Evolutionary conservation across 2,329 filamentous ascomycete species (phyloP).

Genomic region (Fonsecaea multimorphosa): DNA sequence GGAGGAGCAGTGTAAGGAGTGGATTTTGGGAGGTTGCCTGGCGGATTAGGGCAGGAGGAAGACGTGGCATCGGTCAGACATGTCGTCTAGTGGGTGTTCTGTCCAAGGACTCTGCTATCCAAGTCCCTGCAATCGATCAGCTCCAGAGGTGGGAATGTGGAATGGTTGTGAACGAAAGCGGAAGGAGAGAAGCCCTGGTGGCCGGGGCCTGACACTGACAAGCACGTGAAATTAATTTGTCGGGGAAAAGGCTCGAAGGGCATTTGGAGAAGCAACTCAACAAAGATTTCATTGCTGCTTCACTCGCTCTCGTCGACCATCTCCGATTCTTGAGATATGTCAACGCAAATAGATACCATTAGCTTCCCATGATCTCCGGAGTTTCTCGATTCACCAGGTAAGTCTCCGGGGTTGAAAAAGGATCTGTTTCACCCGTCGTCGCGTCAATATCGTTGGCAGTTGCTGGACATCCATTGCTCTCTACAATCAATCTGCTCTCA

Average conservation of each 20-base stretch:
- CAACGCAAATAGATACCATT: conserved; percentile 8
- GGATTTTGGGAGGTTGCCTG: conserved; percentile 45
- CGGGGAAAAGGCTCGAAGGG: neutral
- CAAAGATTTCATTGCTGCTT: neutral
- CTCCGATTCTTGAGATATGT: conserved; percentile 16
- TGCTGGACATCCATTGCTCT: neutral
- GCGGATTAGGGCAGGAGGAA: conserved; percentile 47
- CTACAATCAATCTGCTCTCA: neutral
- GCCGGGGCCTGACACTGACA: too few relatives aligned
- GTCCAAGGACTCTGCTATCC: neutral
- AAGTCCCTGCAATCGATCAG: neutral
- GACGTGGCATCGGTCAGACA: conserved; percentile 50
- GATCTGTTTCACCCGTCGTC: neutral
- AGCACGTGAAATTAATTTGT: neutral
- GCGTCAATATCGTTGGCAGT: neutral
- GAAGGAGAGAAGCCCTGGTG: neutral
- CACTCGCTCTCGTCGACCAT: conserved; percentile 10
- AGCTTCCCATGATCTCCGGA: neutral
- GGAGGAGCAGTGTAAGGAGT: conserved; percentile 51
- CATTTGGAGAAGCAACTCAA: conserved; percentile 14
- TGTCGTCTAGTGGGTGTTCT: neutral
- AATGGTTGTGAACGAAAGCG: neutral
- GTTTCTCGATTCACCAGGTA: conserved; percentile 11
- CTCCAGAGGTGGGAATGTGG: neutral
- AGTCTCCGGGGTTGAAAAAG: conserved; percentile 1